These are phyloP conservation scores for Ophiostoma montium DNA, from an alignment of 2,329 filamentous ascomycete genomes.

Conservation along the genomic window DNA sequence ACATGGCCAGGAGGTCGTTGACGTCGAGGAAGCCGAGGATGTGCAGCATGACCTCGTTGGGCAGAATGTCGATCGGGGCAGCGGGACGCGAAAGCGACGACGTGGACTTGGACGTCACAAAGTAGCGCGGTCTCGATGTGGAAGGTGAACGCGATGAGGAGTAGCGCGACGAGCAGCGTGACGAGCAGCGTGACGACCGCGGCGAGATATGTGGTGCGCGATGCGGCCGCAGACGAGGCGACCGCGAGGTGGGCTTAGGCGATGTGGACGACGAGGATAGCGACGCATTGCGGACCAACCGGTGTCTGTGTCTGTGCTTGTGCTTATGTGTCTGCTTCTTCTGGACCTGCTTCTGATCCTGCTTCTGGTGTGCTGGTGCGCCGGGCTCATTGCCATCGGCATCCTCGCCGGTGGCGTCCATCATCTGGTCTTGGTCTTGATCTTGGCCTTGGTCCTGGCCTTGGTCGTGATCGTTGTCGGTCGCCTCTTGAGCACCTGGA, in stretches of 20 bases:
- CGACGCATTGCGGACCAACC: no score
- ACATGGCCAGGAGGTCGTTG: slow-evolving; percentile 38
- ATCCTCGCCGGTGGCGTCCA: no score
- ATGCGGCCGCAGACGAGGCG: not conserved
- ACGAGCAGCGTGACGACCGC: not conserved
- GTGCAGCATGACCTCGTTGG: slow-evolving; percentile 42
- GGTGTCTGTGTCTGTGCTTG: no score
- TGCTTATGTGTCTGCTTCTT: not conserved
- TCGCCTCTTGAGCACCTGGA: no score
- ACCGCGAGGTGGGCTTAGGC: not conserved
- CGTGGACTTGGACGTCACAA: not conserved
- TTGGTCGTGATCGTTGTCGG: no score
- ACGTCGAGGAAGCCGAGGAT: slow-evolving; percentile 44
- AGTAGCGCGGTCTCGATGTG: not conserved
- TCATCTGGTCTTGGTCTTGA: not conserved
- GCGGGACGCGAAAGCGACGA: no score
- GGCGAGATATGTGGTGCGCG: not conserved
- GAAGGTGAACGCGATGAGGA: not conserved
- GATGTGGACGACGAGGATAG: not conserved
- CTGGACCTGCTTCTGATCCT: no score
- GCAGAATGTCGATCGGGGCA: slow-evolving; percentile 25
- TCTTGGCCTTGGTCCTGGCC: not conserved
- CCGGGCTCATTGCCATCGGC: no score
- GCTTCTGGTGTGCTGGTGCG: not conserved
- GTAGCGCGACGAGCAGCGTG: not conserved